Evolutionary conservation across 179 eudicot genomes (phyloP).

Genomic region (Drosera spatulata): DNA sequence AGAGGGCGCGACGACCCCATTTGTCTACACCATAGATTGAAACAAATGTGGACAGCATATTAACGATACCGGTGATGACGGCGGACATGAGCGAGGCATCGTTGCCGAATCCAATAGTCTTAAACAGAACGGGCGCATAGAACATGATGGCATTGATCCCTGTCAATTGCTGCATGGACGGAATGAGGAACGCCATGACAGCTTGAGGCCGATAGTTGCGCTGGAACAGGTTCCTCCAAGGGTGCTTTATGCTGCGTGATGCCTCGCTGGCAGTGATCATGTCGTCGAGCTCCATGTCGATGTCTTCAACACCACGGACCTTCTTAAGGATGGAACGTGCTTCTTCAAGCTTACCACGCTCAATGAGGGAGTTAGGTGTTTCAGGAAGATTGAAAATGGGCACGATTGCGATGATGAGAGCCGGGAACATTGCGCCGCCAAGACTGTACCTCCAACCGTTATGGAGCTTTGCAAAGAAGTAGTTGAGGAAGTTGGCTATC

Average conservation of each 20-base stretch:
- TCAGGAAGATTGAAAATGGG: slow-evolving; percentile 3
- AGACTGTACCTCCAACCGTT: slow-evolving; percentile 11
- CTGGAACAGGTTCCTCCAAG: slow-evolving; percentile 21
- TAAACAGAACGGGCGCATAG: slow-evolving; percentile 30
- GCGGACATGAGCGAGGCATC: slow-evolving; percentile 2
- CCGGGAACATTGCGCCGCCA: slow-evolving; percentile 25
- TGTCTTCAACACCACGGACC: slow-evolving; percentile 17
- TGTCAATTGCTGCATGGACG: not conserved
- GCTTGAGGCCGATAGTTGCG: slow-evolving; percentile 21
- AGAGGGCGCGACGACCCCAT: too few species aligned
- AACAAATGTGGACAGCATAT: slow-evolving; percentile 13
- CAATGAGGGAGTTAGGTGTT: slow-evolving; percentile 57
- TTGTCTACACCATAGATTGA: slow-evolving; percentile 16
- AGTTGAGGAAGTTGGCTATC: slow-evolving; percentile 25
- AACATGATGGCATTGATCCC: slow-evolving; percentile 13
- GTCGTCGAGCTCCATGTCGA: slow-evolving; percentile 27
- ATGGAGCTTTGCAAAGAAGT: slow-evolving; percentile 18
- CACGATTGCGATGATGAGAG: slow-evolving; percentile 18
- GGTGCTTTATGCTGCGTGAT: slow-evolving; percentile 16
- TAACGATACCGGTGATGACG: slow-evolving; percentile 25
- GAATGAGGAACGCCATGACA: slow-evolving; percentile 22
- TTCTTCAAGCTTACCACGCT: slow-evolving; percentile 11
- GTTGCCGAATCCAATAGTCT: slow-evolving; percentile 21
- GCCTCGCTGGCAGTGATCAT: slow-evolving; percentile 22
- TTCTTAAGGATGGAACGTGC: slow-evolving; percentile 10